Conservation (phyloP, 2,329 filamentous ascomycete species). For the Cladophialophora yegresii region DNA sequence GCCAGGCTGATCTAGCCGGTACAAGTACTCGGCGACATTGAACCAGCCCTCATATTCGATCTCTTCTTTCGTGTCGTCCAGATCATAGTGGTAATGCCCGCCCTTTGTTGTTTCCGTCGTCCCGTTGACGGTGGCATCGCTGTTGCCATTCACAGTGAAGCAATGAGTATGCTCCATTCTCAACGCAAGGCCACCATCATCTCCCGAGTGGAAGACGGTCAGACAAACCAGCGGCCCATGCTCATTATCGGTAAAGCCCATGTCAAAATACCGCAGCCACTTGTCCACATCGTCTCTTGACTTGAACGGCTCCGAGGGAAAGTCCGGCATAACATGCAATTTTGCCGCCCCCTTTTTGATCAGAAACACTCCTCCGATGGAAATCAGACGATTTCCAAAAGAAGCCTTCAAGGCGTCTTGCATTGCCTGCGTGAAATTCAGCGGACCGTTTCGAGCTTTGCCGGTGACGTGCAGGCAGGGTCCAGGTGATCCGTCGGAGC, state of each 20-base stretch:
- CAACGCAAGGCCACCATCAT: conserved; percentile 44
- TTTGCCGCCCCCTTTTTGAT: conserved; percentile 44
- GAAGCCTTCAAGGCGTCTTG: conserved; percentile 37
- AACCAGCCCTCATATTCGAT: conserved; percentile 54
- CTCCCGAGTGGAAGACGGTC: conserved; percentile 48
- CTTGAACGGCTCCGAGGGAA: conserved; percentile 42
- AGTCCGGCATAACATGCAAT: conserved; percentile 53
- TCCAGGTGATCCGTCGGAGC: conserved; percentile 42
- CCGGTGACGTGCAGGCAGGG: conserved; percentile 45
- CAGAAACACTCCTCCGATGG: conserved; percentile 49
- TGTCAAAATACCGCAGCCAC: conserved; percentile 48
- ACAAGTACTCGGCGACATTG: conserved; percentile 47
- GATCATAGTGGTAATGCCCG: conserved; percentile 51
- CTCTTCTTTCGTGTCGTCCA: conserved; percentile 39
- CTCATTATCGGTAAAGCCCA: conserved; percentile 23
- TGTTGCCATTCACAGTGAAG: conserved; percentile 39
- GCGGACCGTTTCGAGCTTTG: conserved; percentile 37
- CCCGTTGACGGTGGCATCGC: neutral
- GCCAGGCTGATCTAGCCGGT: conserved; percentile 43
- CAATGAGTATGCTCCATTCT: conserved; percentile 55
- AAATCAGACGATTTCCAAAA: conserved; percentile 45
- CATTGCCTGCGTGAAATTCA: conserved; percentile 44
- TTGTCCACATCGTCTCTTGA: conserved; percentile 39
- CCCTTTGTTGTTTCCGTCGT: conserved; percentile 37
- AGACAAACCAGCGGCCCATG: conserved; percentile 45